These are phyloP conservation scores for Psophocarpus tetragonolobus DNA, from an alignment of 306 rosid species.

Conservation along the genomic window DNA sequence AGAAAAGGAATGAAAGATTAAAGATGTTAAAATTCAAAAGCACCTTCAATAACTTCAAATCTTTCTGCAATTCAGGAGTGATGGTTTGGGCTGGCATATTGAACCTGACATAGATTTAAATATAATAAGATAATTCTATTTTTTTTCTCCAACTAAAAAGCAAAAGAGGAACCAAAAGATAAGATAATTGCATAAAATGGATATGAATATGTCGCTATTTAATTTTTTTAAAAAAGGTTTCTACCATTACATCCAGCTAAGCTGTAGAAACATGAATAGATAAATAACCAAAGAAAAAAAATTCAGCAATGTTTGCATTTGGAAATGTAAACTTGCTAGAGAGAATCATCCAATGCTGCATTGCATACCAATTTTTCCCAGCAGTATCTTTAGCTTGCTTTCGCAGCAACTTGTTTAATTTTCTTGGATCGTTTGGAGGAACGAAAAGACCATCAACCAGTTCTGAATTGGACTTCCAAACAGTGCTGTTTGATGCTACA, in stretches of 20 bases:
- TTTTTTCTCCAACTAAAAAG: neutral
- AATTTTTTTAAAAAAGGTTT: neutral
- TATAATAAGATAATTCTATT: neutral
- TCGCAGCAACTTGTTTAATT: conserved; percentile 55
- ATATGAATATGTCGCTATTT: neutral
- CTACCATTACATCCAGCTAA: neutral
- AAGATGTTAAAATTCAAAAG: conserved; percentile 22
- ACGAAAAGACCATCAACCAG: conserved; percentile 80
- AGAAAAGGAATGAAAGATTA: too few species aligned
- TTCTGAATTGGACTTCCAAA: conserved; percentile 65
- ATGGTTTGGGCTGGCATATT: conserved; percentile 84
- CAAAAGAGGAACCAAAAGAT: neutral
- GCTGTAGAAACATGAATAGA: neutral
- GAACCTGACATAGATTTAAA: conserved; percentile 59
- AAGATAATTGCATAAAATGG: neutral
- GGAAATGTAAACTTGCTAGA: too few species aligned
- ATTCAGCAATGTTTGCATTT: too few species aligned
- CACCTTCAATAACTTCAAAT: conserved; percentile 76
- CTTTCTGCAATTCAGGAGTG: conserved; percentile 79
- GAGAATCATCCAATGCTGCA: too few species aligned
- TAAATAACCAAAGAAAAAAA: too few species aligned
- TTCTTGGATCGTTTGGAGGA: conserved; percentile 68
- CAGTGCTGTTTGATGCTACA: conserved; percentile 39
- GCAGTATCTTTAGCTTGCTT: too few species aligned
- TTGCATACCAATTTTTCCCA: too few species aligned